Percentiles rank a stretch among this genome's conserved stretches.
Evolutionary conservation across 2,329 filamentous ascomycete species (phyloP).

Genomic region (Madurella mycetomatis): DNA sequence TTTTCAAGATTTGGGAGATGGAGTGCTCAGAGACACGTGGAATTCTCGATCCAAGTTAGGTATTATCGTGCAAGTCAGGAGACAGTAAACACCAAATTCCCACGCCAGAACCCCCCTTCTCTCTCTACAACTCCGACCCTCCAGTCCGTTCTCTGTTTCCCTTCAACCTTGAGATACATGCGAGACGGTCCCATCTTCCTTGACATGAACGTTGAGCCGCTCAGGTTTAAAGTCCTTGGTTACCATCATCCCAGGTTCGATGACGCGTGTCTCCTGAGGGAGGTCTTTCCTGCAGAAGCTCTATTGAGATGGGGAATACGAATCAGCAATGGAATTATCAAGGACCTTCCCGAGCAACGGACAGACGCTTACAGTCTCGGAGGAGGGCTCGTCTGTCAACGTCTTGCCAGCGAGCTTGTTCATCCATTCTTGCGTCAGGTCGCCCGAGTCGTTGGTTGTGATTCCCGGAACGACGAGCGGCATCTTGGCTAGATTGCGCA

Average conservation of each 20-base stretch:
- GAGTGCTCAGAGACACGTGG: neutral
- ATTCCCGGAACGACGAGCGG: conserved; percentile 61
- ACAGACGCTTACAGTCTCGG: conserved; percentile 46
- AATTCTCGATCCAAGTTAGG: neutral
- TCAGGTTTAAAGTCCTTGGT: conserved; percentile 53
- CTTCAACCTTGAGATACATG: conserved; percentile 54
- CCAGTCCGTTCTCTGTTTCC: no score
- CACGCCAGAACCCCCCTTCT: neutral
- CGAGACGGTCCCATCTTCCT: conserved; percentile 56
- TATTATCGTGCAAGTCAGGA: neutral
- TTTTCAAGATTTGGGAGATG: neutral
- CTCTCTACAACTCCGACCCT: neutral
- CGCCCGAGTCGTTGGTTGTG: conserved; percentile 39
- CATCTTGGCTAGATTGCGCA: conserved; percentile 42
- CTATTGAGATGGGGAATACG: conserved; percentile 32
- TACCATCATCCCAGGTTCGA: conserved; percentile 53
- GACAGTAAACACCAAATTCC: neutral
- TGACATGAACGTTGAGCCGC: conserved; percentile 56
- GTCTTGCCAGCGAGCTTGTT: conserved; percentile 63
- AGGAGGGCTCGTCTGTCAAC: conserved; percentile 46
- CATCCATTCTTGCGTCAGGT: conserved; percentile 54
- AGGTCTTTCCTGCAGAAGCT: conserved; percentile 58
- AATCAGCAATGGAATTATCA: no score
- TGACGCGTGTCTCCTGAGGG: conserved; percentile 52
- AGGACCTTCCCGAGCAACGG: neutral